These are phyloP conservation scores for Herpetospermum pedunculosum DNA, from an alignment of 306 rosid genomes.

Conservation along the genomic window DNA sequence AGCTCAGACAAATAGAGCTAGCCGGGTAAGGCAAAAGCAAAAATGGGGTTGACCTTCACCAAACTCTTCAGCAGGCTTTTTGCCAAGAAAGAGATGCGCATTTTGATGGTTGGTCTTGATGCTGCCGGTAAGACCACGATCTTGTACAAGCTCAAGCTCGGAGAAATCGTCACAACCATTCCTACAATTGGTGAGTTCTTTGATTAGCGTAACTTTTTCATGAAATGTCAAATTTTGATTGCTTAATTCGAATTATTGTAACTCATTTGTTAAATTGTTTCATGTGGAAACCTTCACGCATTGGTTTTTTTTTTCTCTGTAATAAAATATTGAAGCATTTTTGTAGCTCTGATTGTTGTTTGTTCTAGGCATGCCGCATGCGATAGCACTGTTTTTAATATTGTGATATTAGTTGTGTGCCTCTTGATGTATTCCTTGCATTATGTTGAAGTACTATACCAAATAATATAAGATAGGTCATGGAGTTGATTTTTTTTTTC, in stretches of 20 bases:
- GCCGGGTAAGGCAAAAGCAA: background rate
- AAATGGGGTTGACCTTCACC: conserved; percentile 64
- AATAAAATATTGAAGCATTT: background rate
- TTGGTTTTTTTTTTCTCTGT: background rate
- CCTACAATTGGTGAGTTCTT: conserved; percentile 53
- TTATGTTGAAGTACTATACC: background rate
- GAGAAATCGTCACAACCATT: conserved; percentile 64
- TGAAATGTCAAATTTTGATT: background rate
- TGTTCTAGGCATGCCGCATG: background rate
- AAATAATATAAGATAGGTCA: background rate
- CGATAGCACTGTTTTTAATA: background rate
- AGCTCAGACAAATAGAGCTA: background rate
- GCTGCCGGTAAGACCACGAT: conserved; percentile 73
- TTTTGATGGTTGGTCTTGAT: conserved; percentile 67
- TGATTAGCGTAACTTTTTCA: background rate
- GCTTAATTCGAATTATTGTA: background rate
- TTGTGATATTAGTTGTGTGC: background rate
- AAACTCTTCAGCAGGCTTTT: conserved; percentile 62
- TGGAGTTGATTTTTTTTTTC: background rate
- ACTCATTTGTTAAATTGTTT: background rate
- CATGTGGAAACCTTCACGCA: background rate
- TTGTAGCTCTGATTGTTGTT: background rate
- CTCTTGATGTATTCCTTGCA: background rate
- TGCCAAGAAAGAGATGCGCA: conserved; percentile 65
- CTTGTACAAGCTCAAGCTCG: conserved; percentile 61